Evolutionary conservation across 805 yeast species (phyloP).

Genomic region (Spathaspora arborariae): DNA sequence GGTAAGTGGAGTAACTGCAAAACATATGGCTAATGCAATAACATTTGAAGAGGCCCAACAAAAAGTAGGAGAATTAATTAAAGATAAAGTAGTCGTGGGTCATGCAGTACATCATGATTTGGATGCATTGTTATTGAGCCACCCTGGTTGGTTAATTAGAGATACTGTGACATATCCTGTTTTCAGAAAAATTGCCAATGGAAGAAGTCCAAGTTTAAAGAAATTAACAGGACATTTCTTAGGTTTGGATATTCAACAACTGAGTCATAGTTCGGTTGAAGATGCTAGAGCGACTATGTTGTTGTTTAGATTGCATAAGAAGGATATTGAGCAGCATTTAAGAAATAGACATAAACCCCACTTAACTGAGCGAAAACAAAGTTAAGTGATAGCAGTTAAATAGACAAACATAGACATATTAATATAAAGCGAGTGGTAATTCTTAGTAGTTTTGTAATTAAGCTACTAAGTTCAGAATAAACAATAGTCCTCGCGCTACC

Average conservation of each 20-base stretch:
- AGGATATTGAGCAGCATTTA: constrained; percentile 50
- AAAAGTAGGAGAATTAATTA: constrained; percentile 47
- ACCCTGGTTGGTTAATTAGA: constrained; percentile 59
- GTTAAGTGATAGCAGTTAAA: no score
- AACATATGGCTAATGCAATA: constrained; percentile 64
- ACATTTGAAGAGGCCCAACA: constrained; percentile 64
- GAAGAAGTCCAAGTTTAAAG: constrained; percentile 72
- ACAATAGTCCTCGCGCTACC: no score
- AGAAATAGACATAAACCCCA: constrained; percentile 6
- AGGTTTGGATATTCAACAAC: constrained; percentile 61
- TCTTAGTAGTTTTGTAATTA: no score
- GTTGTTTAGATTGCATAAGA: constrained; percentile 59
- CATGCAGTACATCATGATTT: constrained; percentile 84
- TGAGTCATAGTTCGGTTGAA: constrained; percentile 82
- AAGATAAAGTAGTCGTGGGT: constrained; percentile 66
- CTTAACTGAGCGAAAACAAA: no score
- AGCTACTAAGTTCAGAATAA: no score
- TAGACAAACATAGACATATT: no score
- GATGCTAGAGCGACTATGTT: constrained; percentile 89
- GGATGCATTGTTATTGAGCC: constrained; percentile 60
- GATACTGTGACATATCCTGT: constrained; percentile 69
- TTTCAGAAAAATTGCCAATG: constrained; percentile 56
- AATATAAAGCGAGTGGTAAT: no score
- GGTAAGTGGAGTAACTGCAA: constrained; percentile 82
- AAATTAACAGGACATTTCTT: constrained; percentile 57